These are phyloP conservation scores for Pterocarpus macrocarpus DNA, from an alignment of 306 rosid genomes.

Conservation along the genomic window DNA sequence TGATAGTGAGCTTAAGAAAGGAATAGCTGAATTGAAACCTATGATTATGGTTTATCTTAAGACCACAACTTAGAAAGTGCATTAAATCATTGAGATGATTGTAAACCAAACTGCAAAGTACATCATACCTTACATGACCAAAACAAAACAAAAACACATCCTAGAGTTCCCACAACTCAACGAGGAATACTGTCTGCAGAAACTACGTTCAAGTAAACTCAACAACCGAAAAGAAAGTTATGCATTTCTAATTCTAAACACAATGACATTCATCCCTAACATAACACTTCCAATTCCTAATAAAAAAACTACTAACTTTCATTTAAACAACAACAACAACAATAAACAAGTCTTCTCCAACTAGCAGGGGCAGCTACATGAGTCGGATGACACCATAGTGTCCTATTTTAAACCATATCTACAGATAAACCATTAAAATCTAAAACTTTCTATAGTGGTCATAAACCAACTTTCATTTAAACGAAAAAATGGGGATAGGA, in stretches of 20 bases:
- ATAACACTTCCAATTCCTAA: constrained; percentile 19
- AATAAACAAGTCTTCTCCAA: no score
- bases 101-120: background rate
- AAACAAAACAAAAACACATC: background rate
- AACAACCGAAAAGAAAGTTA: background rate
- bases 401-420: no score
- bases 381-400: no score
- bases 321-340: background rate
- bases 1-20: background rate
- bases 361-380: no score
- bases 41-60: background rate
- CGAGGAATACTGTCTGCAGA: background rate
- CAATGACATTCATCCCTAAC: background rate
- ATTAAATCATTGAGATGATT: background rate
- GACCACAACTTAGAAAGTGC: constrained; percentile 1
- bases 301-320: background rate
- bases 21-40: constrained; percentile 6
- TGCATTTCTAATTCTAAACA: background rate
- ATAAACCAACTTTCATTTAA: background rate
- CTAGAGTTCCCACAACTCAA: constrained; percentile 19
- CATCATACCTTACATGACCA: background rate
- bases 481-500: background rate
- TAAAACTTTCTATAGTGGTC: background rate
- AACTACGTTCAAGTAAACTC: constrained; percentile 4
- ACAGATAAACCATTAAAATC: no score